Percentiles rank a stretch among this genome's conserved stretches.
Evolutionary conservation across 1,284 basidiomycete genomes (phyloP).

Genomic region (Ganoderma sinense): DNA sequence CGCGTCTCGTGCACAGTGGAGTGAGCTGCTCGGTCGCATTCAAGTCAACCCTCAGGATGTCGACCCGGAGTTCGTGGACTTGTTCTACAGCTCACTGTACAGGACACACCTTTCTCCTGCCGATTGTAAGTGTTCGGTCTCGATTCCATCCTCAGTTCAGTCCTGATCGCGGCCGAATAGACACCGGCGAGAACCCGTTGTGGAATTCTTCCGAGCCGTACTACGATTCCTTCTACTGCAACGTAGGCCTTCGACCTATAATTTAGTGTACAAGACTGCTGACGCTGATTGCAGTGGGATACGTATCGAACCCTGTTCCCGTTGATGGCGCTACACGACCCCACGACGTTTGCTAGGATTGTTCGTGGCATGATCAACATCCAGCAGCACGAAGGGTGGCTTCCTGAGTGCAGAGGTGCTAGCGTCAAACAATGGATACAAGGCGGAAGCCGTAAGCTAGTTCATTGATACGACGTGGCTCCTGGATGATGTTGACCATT

Average conservation of each 20-base stretch:
- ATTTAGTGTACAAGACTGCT: not conserved
- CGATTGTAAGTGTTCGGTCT: conserved; percentile 50
- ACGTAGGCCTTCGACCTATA: conserved; percentile 45
- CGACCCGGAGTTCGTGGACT: conserved; percentile 51
- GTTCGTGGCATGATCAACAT: conserved; percentile 71
- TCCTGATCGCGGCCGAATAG: conserved; percentile 37
- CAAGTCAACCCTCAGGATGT: conserved; percentile 61
- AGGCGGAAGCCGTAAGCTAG: conserved; percentile 66
- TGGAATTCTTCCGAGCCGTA: conserved; percentile 73
- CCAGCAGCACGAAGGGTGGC: conserved; percentile 72
- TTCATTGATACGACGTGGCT: not conserved
- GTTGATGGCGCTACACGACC: conserved; percentile 66
- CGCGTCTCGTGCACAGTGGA: conserved; percentile 59
- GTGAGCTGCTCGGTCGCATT: conserved; percentile 60
- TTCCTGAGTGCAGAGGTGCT: conserved; percentile 69
- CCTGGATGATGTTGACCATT: not conserved
- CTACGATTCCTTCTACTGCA: conserved; percentile 75
- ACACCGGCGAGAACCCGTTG: conserved; percentile 71
- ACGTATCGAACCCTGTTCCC: conserved; percentile 68
- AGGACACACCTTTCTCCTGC: conserved; percentile 72
- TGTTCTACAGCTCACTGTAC: conserved; percentile 73
- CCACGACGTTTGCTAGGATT: conserved; percentile 60
- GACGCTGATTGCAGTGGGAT: conserved; percentile 59
- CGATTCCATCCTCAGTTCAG: no score
- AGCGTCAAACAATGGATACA: conserved; percentile 59